Evolutionary conservation across 495 filamentous ascomycete species (phyloP), one percentile per base, ranked within the genome.

Genomic region (Penicillium psychrofluorescens): DNA sequence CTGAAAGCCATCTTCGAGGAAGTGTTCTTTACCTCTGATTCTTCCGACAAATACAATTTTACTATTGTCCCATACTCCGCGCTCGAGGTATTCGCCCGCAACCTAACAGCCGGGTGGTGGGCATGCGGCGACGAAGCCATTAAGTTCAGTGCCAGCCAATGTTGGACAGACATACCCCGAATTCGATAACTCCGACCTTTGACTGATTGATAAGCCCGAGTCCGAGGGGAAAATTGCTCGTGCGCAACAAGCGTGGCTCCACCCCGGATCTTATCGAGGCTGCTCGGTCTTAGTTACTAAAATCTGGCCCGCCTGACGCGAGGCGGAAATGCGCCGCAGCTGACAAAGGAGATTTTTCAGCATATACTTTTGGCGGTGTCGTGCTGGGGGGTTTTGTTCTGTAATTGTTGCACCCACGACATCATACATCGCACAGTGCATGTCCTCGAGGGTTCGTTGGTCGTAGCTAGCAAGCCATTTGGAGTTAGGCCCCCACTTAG

Each of bases 81-180:
- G 4, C 56, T 95, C 27, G 92, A 98, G 65, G 77, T 97, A 2
- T 98, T 96, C 71, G 89, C 90, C 4, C 67, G 92, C 34, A 80
- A 90, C 50, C 65, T 95, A 34, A 94, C 90, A 0, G 77, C 84
- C 33, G 89, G 85, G 2, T 97, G 92, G 91, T 87, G 81, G 77
- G 77, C 78, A 28, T 95, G 85, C 84, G 91, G 92, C 6, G 78
- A 96, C 59, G 87, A 98, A 59, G 86, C 78, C 2, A 61, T 95
- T 15, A 82, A 81, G 45, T 95, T 90, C 54, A 90, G 94, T 58
- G 76, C 73, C 44, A 63, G 72, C 13, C 74, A 82, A 22, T 76
- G 78, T 56, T 95, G 91, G 90, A 45, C 54, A 16, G 45, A 61
- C 5, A 40, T 39, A 4, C 6, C 16, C 22, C 22, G 22, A 22